Conservation (phyloP, 1,284 basidiomycete genomes). For the Puccinia hordei region DNA sequence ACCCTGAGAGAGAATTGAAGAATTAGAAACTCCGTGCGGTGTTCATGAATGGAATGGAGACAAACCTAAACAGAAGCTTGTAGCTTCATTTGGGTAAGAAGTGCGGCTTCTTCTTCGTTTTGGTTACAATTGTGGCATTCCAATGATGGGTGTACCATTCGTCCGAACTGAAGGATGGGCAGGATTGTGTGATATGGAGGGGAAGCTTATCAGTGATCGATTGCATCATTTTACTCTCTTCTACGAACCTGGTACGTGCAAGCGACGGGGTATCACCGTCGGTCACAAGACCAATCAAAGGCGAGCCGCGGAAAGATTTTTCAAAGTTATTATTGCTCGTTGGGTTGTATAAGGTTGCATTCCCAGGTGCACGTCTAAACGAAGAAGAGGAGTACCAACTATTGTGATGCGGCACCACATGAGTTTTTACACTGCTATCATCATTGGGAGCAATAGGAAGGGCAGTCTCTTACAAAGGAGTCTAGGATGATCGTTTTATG, state of each 20-base stretch:
- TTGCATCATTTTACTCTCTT: not conserved
- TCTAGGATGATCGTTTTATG: not conserved
- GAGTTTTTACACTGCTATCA: not conserved
- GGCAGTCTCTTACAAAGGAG: not conserved
- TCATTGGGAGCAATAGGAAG: too few species aligned
- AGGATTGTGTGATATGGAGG: not conserved
- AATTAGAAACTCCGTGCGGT: not conserved
- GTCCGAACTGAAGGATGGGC: not conserved
- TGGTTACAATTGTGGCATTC: not conserved
- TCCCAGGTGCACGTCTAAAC: not conserved
- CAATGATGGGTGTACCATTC: not conserved
- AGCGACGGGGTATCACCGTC: not conserved
- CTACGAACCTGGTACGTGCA: not conserved
- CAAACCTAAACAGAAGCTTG: constrained; percentile 13
- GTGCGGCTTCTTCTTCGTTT: not conserved
- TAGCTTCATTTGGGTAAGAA: constrained; percentile 1
- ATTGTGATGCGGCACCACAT: too few species aligned
- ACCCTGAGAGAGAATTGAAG: not conserved
- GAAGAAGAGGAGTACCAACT: not conserved
- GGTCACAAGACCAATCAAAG: not conserved
- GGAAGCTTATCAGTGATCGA: not conserved
- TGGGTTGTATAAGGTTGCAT: not conserved
- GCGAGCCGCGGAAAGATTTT: too few species aligned
- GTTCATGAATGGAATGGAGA: not conserved
- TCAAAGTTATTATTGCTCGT: not conserved